Conservation (phyloP, 2,329 filamentous ascomycete genomes). For the Amauroascus niger region DNA sequence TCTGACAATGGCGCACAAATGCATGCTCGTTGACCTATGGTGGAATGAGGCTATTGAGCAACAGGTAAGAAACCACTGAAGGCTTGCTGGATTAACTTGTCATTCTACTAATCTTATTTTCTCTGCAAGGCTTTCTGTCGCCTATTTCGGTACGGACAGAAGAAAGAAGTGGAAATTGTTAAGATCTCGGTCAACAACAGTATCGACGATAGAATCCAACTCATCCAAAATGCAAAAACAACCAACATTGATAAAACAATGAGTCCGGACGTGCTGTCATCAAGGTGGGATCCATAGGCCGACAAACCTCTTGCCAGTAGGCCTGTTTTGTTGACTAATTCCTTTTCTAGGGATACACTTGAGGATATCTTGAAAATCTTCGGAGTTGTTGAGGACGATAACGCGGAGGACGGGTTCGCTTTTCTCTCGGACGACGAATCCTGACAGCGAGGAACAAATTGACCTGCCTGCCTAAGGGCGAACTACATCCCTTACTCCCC, state of each 20-base stretch:
- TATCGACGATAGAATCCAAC: constrained; percentile 49
- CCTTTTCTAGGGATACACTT: constrained; percentile 12
- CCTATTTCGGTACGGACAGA: constrained; percentile 57
- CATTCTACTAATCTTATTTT: neutral
- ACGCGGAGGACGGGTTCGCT: constrained; percentile 9
- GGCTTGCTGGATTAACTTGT: neutral
- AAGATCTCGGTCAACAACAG: constrained; percentile 48
- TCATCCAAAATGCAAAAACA: constrained; percentile 48
- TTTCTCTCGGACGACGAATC: constrained; percentile 3
- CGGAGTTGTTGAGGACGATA: constrained; percentile 9
- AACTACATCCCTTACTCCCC: neutral
- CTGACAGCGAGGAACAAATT: neutral
- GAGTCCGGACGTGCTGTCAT: constrained; percentile 18
- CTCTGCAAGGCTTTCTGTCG: constrained; percentile 43
- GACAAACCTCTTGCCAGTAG: neutral
- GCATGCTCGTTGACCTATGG: constrained; percentile 49
- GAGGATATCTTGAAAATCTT: constrained; percentile 13
- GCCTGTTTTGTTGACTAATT: neutral
- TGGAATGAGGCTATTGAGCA: constrained; percentile 54
- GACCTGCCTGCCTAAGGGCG: neutral
- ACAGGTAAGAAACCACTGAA: constrained; percentile 38
- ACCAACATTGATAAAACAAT: constrained; percentile 21
- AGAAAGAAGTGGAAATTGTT: constrained; percentile 49
- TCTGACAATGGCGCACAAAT: constrained; percentile 50
- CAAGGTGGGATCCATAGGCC: constrained; percentile 2